Base-by-base conservation (phyloP, 2,329 filamentous ascomycete species). In the Aspergillus sp. region DNA sequence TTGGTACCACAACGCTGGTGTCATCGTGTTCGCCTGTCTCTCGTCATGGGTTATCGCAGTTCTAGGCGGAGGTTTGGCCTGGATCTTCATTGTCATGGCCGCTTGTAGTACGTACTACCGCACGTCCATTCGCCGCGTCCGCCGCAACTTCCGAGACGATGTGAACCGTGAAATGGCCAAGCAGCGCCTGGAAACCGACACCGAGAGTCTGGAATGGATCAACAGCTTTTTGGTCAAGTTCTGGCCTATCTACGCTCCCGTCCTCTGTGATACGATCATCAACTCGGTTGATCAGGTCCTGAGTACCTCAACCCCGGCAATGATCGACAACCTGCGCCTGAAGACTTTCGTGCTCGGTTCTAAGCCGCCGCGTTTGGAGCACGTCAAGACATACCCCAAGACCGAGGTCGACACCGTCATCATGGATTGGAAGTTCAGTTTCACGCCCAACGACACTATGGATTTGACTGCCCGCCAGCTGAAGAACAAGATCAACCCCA, bases 341-440 rank as follows among this genome's bases (percentile, higher is more conserved):
- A 96, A 93, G 79, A 94, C 89, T 0, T 99, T 99, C 76, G 91
- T 93, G 0, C 85, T 99, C 13, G 95, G 95, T 58, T 93, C 91
- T 8, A 99, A 99, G 79, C 94, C 95, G 28, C 96, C 96, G 5
- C 88, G 95, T 30, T 86, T 99, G 82, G 95, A 99, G 78, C 93
- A 98, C 72, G 95, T 99, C 77, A 98, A 97, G 82, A 97, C 95
- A 0, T 97, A 99, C 70, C 94, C 94, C 60, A 96, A 95, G 77
- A 91, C 91, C 1, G 92, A 97, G 68, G 93, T 97, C 65, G 95
- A 99, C 72, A 89, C 93, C 60, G 92, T 99, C 45, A 86, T 98
- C 71, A 99, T 99, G 95, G 95, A 99, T 75, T 99, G 95, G 95
- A 97, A 96, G 72, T 99, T 99, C 78, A 98, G 94, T 83, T 99